Evolutionary conservation across 805 yeast genomes (phyloP).

Genomic region (Candida nemodendra): DNA sequence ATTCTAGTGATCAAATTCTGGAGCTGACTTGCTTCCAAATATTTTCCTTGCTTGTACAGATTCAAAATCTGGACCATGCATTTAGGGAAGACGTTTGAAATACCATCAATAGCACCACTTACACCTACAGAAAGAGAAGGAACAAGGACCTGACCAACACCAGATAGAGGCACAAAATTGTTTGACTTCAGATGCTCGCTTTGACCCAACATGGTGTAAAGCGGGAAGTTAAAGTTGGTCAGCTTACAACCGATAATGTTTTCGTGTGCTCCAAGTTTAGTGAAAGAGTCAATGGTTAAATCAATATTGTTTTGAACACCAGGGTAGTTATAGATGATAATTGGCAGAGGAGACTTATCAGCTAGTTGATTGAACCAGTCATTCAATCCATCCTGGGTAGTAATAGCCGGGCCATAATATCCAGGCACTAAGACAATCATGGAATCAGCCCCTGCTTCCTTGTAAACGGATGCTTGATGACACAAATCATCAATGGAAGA

Average conservation of each 20-base stretch:
- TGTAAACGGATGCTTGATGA: slow-evolving; percentile 36
- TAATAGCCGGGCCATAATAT: slow-evolving; percentile 44
- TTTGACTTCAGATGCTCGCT: slow-evolving; percentile 37
- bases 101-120: slow-evolving; percentile 51
- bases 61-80: slow-evolving; percentile 41
- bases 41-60: slow-evolving; percentile 39
- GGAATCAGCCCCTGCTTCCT: slow-evolving; percentile 37
- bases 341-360: slow-evolving; percentile 39
- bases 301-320: slow-evolving; percentile 42
- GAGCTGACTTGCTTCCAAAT: slow-evolving; percentile 38
- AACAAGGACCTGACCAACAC: slow-evolving; percentile 50
- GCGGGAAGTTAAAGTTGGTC: slow-evolving; percentile 50
- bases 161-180: slow-evolving; percentile 46
- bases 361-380: slow-evolving; percentile 44
- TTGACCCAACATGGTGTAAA: slow-evolving; percentile 44
- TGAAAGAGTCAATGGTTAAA: slow-evolving; percentile 37
- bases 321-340: slow-evolving; percentile 45
- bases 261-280: slow-evolving; percentile 39
- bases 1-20: slow-evolving; percentile 44
- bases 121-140: slow-evolving; percentile 48
- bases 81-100: slow-evolving; percentile 52
- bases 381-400: slow-evolving; percentile 44
- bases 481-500: slow-evolving; percentile 44
- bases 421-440: slow-evolving; percentile 45
- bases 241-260: slow-evolving; percentile 50